Base-by-base conservation (phyloP, 768 basidiomycete genomes). In the Mycena pura region DNA sequence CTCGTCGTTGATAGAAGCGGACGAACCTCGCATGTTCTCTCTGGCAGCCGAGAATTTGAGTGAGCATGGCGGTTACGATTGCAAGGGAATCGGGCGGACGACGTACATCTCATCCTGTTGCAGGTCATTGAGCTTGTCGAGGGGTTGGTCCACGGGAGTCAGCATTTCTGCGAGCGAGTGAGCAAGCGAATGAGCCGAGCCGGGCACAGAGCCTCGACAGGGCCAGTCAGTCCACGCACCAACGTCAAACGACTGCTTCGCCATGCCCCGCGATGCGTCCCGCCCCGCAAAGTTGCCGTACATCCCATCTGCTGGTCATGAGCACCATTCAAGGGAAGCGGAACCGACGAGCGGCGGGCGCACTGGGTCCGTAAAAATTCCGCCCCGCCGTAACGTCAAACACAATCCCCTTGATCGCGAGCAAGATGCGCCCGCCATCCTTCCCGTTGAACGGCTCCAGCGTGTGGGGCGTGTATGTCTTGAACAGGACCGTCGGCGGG, bases 201-300 rank as follows among this genome's bases (percentile, higher is more conserved):
- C n/a, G 17, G 27, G 22, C 6, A 28, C 2, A 5, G n/a, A 11
- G 14, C 19, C n/a, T n/a, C n/a, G 9, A 31, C 15, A 5, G 44
- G 15, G 22, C 6, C 6, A n/a, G 36, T 60, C 25, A 28, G 53
- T 22, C 46, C 17, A 28, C 34, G 39, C 32, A 93, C 95, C 93
- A n/a, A 79, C 28, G 67, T 96, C 96, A 66, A 97, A 98, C 3
- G 95, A 96, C 77, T 98, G 96, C 76, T 96, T 97, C 7, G 96
- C 96, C 92, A 99, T 96, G 5, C 96, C 96, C 34, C 96, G 81
- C 15, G 93, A 96, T 2, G 96, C 96, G 76, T 99, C 96, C 47
- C 96, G 78, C 6, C 96, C 97, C 3, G 97, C 96, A 80, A 99
- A 99, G 76, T 96, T 96, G 28, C 94, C 95, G 71, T 98, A 98